Base-by-base conservation (phyloP, 1,284 basidiomycete species). In the Wallemia ichthyophaga region DNA sequence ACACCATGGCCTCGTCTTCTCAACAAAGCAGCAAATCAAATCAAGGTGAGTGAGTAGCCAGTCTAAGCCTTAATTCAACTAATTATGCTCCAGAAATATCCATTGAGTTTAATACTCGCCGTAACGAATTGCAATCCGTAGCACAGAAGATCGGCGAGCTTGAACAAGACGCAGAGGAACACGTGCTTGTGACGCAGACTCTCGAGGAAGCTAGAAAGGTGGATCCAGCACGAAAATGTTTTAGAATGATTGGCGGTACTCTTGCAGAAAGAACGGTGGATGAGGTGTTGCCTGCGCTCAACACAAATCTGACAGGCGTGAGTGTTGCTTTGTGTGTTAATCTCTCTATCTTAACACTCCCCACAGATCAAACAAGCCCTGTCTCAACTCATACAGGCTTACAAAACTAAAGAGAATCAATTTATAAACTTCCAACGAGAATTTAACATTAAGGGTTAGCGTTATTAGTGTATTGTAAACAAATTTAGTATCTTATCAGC, bases 201-300 rank as follows among this genome's bases (percentile, higher is more conserved):
- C 72, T 99, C 26, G 77, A 82, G 61, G 81, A 89, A 64, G 80
- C 80, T 7, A 73, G 84, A 53, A 75, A 73, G 27, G 76, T 77
- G 61, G 85, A 92, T 61, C 88, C 92, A 25, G 76, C 81, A 67
- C 80, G 94, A 62, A 89, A 87, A 71, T 98, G 94, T 71, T 99
- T 96, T 72, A 81, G 94, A 58, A 75, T 98, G 64, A 85, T 99
- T 62, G 94, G 94, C 13, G 94, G 92, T 27, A 82, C 95, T 1
- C 77, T 99, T 9, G 91, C 96, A 25, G 89, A 98, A 70, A 78
- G 91, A 57, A 96, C 88, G 0, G 94, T 98, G 56, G 82, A 84
- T 67, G 94, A 98, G 65, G 88, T 98, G 28, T 80, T 88, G 28
- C 92, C 92, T 48, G 81, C 84, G 24, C 71, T 95, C 53, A 78